These are phyloP conservation scores for Amaranthus cruentus DNA, from an alignment of 148 eudicot genomes.

Conservation along the genomic window DNA sequence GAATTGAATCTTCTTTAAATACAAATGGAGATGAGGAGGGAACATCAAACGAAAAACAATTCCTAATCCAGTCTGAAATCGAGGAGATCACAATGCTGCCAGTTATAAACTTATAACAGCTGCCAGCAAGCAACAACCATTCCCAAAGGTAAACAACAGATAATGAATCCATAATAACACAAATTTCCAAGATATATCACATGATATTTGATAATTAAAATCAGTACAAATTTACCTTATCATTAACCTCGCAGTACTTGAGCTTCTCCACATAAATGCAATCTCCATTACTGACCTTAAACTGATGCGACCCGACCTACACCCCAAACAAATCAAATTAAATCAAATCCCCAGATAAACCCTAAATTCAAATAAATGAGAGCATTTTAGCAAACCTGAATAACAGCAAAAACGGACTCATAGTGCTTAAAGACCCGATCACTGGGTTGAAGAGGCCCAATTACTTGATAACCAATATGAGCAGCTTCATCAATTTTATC, in stretches of 20 bases:
- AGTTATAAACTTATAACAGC: not conserved
- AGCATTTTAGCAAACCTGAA: conserved; percentile 53
- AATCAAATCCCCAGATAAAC: conserved; percentile 10
- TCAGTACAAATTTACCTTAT: conserved; percentile 44
- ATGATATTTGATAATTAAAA: not conserved
- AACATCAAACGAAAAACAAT: not conserved
- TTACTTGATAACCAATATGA: conserved; percentile 74
- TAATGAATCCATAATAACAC: not conserved
- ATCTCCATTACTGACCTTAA: conserved; percentile 98
- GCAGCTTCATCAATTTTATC: conserved; percentile 61
- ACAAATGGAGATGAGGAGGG: not conserved
- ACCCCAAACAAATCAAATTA: conserved; percentile 4
- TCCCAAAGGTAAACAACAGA: not conserved
- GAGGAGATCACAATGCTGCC: not conserved
- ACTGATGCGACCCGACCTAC: conserved; percentile 96
- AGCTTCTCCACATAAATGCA: conserved; percentile 68
- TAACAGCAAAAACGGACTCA: conserved; percentile 70
- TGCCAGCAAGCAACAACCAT: not conserved
- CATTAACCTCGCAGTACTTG: conserved; percentile 88
- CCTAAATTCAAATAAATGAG: not conserved
- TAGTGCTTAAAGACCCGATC: conserved; percentile 61
- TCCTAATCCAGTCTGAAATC: not conserved
- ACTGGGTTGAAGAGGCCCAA: conserved; percentile 53
- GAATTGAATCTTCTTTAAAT: no score
- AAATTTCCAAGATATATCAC: no score